Evolutionary conservation across 768 basidiomycete genomes (phyloP), one percentile per base, ranked within the genome.

Genomic region (Omphalotus guepiniiformis): DNA sequence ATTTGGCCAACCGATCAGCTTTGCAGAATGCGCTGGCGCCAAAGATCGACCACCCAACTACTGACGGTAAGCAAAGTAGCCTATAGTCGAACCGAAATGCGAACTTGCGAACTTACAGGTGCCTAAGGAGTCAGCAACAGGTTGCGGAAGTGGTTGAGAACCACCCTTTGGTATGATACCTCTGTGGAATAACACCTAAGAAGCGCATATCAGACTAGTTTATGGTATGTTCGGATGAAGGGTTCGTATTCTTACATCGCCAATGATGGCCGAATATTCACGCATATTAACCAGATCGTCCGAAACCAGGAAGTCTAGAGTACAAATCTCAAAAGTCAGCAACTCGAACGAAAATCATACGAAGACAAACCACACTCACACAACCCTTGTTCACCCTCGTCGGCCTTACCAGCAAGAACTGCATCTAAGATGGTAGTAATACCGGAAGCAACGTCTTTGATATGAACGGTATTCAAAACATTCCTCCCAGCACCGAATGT

Each of bases 401-500:
- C 68, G 2, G 72, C 71, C 39, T 57, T n/a, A 3, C 69, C 73
- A 37, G 70, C 62, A 9, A 73, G 51, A 3, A 69, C 70, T 5
- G 68, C 69, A 23, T 71, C 62, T 26, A 75, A 56, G 27, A 74
- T 54, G 16, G 61, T 54, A 21, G 67, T 27, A 5, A 74, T 36
- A 19, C 65, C 67, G 38, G 53, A 55, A 0, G 67, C 66, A 6
- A 63, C 63, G 42, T 75, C 74, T 42, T 65, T 66, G 42, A 76
- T 66, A 38, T 75, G 72, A 5, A 71, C 58, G 29, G 62, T 68
- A 25, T 59, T 60, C 61, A 70, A 63, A 8, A 61, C 25, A 30
- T 72, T 74, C 29, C 56, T 54, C 2, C 73, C 72, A 4, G 61
- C 53, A 13, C 72, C 74, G 67, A 68, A 75, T 1, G 71, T 71